Base-by-base conservation (phyloP, 306 rosid species). In the Clitoria ternatea region DNA sequence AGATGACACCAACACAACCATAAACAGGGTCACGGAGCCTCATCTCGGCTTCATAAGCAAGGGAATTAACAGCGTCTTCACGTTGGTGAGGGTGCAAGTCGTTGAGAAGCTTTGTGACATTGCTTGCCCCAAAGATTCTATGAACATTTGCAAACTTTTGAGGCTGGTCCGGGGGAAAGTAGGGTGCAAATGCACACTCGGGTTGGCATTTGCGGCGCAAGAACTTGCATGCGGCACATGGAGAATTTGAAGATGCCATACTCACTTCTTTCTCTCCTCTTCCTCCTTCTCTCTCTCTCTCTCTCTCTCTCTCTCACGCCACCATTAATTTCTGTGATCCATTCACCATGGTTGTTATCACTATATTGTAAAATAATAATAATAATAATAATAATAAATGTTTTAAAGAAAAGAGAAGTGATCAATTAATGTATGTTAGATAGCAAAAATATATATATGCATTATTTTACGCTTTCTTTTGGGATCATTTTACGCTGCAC, bases 11-110 rank as follows among this genome's bases (percentile, higher is more conserved):
- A 0, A 93, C 97, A 65, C 97, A 90, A 22, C 98, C 98, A 53
- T 93, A 93, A 13, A 93, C 94, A 6, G 97, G 98, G 26, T 93
- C 98, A 0, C 98, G 97, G 57, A 93, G 97, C 9, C 98, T 82
- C 98, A 90, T 93, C 43, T 93, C 98, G 0, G 97, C 97, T 73
- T 93, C 97, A 54, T 90, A 93, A n/a, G 98, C 98, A 0, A 93
- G 94, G 8, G 98, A 93, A 67, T 93, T 93, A 4, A 90, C 97
- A 0, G 98, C 97, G 27, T 93, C 98, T 77, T 93, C 98, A 0
- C 96, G 83, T 80, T 94, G 97, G 74, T 90, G 92, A 17, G 97
- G 98, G 82, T 84, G 97, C 69, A 94, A 72, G 65, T 94, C 97
- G 26, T 94, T 94, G 48, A 94, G 92, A 5, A 94, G 90, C 69